Conservation (phyloP, 345 rosid species). For the Geranium brycei region DNA sequence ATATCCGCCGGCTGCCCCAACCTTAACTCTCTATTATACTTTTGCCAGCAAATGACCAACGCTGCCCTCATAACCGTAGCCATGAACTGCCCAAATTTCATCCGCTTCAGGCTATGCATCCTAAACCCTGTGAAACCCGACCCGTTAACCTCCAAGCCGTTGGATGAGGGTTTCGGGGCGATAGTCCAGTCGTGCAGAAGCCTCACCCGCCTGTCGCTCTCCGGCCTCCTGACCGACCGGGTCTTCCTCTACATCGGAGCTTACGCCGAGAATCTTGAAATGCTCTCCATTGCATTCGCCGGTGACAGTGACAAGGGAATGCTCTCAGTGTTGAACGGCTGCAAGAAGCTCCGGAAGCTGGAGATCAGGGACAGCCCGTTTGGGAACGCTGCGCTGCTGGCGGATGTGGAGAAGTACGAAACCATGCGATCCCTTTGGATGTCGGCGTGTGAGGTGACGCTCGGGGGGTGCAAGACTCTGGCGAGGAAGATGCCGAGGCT, state of each 20-base stretch:
- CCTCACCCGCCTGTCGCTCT: slow-evolving; percentile 57
- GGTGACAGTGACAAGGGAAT: slow-evolving; percentile 80
- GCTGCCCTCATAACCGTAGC: slow-evolving; percentile 78
- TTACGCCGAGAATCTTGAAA: slow-evolving; percentile 76
- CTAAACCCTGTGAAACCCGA: slow-evolving; percentile 71
- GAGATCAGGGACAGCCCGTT: slow-evolving; percentile 89
- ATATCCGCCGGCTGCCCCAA: slow-evolving; percentile 73
- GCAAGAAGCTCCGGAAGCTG: slow-evolving; percentile 77
- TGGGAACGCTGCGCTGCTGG: slow-evolving; percentile 67
- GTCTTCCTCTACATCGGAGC: slow-evolving; percentile 81
- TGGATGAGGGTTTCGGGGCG: slow-evolving; percentile 98
- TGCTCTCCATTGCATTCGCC: slow-evolving; percentile 92
- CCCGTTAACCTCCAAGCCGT: slow-evolving; percentile 47
- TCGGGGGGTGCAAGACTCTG: slow-evolving; percentile 71
- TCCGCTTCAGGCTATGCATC: slow-evolving; percentile 67
- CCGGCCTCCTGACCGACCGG: slow-evolving; percentile 69
- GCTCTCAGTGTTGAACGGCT: slow-evolving; percentile 74
- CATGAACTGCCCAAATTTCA: slow-evolving; percentile 70
- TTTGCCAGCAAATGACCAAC: slow-evolving; percentile 95
- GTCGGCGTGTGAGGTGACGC: slow-evolving; percentile 92
- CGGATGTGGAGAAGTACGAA: slow-evolving; percentile 76
- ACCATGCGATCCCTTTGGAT: slow-evolving; percentile 99
- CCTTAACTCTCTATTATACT: slow-evolving; percentile 72
- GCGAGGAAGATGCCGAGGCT: slow-evolving; percentile 63
- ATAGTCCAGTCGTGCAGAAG: slow-evolving; percentile 68